Evolutionary conservation across 129 eudicot genomes (phyloP).

Genomic region (Flaveria sonorensis): DNA sequence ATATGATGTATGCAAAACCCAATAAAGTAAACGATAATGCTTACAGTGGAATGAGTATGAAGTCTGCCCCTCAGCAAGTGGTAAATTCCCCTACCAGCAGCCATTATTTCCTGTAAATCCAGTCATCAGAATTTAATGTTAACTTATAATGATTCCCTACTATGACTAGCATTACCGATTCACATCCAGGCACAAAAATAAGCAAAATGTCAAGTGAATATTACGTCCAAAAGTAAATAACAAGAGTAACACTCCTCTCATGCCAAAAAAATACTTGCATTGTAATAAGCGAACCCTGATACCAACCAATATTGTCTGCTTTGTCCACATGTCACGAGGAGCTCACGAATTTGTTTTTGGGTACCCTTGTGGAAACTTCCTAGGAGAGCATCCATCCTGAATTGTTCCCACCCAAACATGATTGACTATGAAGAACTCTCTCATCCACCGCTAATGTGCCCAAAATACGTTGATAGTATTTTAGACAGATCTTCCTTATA

Average conservation of each 20-base stretch:
- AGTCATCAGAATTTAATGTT: slow-evolving; percentile 17
- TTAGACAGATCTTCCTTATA: neutral
- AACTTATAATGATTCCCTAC: neutral
- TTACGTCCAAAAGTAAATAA: neutral
- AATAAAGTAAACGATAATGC: slow-evolving; percentile 18
- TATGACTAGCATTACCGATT: neutral
- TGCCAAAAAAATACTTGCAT: neutral
- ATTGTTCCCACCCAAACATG: neutral
- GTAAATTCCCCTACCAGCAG: slow-evolving; percentile 68
- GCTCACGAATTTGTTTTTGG: neutral
- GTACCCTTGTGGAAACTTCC: neutral
- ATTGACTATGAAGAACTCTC: no score
- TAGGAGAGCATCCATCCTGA: neutral
- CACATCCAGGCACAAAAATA: neutral
- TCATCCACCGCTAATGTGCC: no score
- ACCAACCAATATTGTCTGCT: neutral
- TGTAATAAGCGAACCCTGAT: neutral
- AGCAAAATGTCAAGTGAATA: neutral
- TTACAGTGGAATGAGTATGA: slow-evolving; percentile 64
- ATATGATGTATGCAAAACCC: slow-evolving; percentile 7
- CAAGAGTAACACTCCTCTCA: slow-evolving; percentile 10
- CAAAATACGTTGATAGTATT: no score
- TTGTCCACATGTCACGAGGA: neutral
- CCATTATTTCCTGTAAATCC: slow-evolving; percentile 53
- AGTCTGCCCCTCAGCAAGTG: slow-evolving; percentile 69